Evolutionary conservation across 371 early-diverging fungal species (phyloP), one percentile per base, ranked within the genome.

Genomic region (Mucor circinelloides): DNA sequence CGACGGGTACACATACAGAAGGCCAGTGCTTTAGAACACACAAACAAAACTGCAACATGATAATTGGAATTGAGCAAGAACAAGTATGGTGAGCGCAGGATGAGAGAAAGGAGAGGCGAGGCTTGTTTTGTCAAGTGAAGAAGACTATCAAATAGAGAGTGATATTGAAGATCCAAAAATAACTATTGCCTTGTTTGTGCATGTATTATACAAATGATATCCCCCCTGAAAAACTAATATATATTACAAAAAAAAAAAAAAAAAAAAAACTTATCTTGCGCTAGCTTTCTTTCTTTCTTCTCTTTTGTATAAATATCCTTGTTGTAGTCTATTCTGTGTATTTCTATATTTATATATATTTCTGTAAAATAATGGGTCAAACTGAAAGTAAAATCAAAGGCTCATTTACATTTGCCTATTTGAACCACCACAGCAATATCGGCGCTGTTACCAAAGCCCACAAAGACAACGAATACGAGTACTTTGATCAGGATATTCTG

Each of bases 301-400:
- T 66, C 58, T 59, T 40, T 52, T 58, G 55, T 46, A 28, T 21
- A 32, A 27, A 21, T 57, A 19, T 52, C 40, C 30, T 27, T 40
- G 28, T 42, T 19, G 23, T 40, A 31, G 27, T 58, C 58, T 48
- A 58, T 64, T 58, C 46, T 34, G 32, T 65, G 56, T 57, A 44
- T 57, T 64, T 57, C 42, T 52, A 52, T 52, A 6, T 38, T 13
- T 38, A 38, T 38, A 40, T 52, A 23, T 50, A 50, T 12, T 64
- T 57, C 44, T 57, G 15, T 64, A 44, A 27, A 32, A 58, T 50
- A 36, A 69, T 69, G 70, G 70, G 70, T 9, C 65, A 64, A 55
- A 42, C 54, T 31, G 65, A 64, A 55, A 69, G 65, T 30, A 64
- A 64, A 55, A 42, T 69, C 21, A 65, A 69, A 59, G 60, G 56